phyloP scores from a whole-genome alignment of 2,329 filamentous ascomycete species.

The Fusarium caatingaense region DNA sequence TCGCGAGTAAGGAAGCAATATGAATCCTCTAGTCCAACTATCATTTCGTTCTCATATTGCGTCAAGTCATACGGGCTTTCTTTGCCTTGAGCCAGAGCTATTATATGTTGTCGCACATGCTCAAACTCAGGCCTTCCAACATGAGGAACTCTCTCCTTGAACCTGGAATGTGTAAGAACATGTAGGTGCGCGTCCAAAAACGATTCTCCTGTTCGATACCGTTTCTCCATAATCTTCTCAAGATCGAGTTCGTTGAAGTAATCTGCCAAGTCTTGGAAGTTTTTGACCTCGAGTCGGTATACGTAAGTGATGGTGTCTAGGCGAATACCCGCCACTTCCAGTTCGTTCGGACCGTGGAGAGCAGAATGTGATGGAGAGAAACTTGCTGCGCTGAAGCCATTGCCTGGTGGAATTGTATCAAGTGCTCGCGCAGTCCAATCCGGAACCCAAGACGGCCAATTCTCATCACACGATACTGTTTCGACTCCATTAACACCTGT shows the following conservation, averaged over 20 bases:
- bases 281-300: background rate
- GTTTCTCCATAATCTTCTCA: background rate
- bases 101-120: background rate
- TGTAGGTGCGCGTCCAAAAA: background rate
- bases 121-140: background rate
- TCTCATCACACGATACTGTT: background rate
- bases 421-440: background rate
- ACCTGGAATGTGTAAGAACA: background rate
- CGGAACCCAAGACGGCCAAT: background rate
- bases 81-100: background rate
- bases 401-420: background rate
- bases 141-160: background rate
- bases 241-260: background rate
- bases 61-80: background rate
- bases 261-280: background rate
- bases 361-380: background rate
- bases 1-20: background rate
- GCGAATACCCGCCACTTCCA: background rate
- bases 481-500: background rate
- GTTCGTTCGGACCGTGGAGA: background rate
- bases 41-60: background rate
- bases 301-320: background rate
- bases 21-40: background rate
- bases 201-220: background rate
- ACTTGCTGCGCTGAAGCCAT: background rate